Evolutionary conservation across 352 stramenopile species (phyloP), one percentile per base, ranked within the genome.

Genomic region (Pythium brachiatum): DNA sequence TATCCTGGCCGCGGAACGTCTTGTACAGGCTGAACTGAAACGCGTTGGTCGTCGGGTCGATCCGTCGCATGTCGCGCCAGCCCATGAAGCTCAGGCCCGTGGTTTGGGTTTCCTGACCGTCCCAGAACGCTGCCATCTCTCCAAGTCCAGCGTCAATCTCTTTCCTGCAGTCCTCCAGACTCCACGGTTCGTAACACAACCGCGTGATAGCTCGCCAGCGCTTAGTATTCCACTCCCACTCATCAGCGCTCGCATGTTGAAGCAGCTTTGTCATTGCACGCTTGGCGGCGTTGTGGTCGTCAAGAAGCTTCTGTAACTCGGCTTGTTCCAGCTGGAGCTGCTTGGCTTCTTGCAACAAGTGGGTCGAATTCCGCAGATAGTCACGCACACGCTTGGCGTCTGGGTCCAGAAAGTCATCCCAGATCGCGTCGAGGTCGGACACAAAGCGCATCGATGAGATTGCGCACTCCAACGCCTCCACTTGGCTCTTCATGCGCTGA

Each of bases 1-100:
- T 16, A 46, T 70, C 52, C n/a, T n/a, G 16, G 2, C 46, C 34
- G 0, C 13, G 25, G 31, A 41, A 55, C 1, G 57, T 57, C 52
- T 70, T 70, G 32, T 46, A 16, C 23, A 70, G 46, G 16, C 46
- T 27, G 27, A 70, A 70, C 8, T 53, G 53, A 11, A 60, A 9
- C 25, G 34, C 16, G 23, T 11, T n/a, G 2, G 27, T n/a, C 0
- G 2, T 11, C 4, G 12, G 2, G 9, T 31, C 26, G 38, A 60
- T 50, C 3, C 53, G 53, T 15, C 23, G 23, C 7, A 18, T 29
- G 25, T 32, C 34, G 16, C 38, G 53, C 53, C 53, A 60, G n/a
- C 53, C 53, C 23, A 60, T 21, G 26, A 43, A 18, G 6, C 21
- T 59, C 23, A 44, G 6, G 38, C 38, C 38, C 15, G 38, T 21